phyloP scores from a whole-genome alignment of 2,329 filamentous ascomycete species.

The Sporothrix phasma region DNA sequence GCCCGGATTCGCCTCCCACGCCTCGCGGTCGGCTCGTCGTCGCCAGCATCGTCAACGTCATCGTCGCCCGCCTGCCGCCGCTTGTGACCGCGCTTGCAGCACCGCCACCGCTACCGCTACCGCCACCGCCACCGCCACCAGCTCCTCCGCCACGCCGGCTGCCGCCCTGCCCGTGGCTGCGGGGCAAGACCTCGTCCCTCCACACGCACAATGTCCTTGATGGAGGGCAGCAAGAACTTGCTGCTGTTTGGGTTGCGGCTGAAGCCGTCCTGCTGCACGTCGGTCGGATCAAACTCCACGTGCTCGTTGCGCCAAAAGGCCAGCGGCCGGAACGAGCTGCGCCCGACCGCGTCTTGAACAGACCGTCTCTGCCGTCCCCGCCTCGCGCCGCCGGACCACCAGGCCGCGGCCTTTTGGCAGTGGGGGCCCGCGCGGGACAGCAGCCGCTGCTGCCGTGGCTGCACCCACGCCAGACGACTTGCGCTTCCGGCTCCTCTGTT shows the following conservation, averaged over 20 bases:
- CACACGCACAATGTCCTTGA: slow-evolving; percentile 68
- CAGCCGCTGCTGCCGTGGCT: slow-evolving; percentile 36
- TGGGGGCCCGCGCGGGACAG: slow-evolving; percentile 44
- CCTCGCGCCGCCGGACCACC: slow-evolving; percentile 39
- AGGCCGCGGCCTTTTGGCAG: slow-evolving; percentile 46
- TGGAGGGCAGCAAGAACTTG: slow-evolving; percentile 54
- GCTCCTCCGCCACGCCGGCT: slow-evolving; percentile 1
- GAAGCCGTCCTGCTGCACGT: slow-evolving; percentile 35
- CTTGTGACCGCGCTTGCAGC: slow-evolving; percentile 13
- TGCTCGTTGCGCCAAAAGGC: slow-evolving; percentile 82
- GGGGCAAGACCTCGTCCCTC: slow-evolving; percentile 45
- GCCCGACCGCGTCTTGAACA: slow-evolving; percentile 62
- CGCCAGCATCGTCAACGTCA: slow-evolving; percentile 22
- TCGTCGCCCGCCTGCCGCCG: slow-evolving; percentile 27
- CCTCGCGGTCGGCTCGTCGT: slow-evolving; percentile 43
- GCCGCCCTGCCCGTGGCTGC: slow-evolving; percentile 25
- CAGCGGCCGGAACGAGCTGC: slow-evolving; percentile 67
- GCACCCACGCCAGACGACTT: slow-evolving; percentile 34
- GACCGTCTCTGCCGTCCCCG: slow-evolving; percentile 32
- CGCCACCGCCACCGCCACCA: slow-evolving; percentile 22
- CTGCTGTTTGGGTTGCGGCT: slow-evolving; percentile 22
- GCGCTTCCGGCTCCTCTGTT: slow-evolving; percentile 21
- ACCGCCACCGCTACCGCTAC: too few species aligned
- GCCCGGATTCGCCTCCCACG: slow-evolving; percentile 63
- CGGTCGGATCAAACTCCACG: slow-evolving; percentile 57